These are phyloP conservation scores for Mortierella sp. DNA, from an alignment of 371 early-diverging fungal species.

Conservation along the genomic window DNA sequence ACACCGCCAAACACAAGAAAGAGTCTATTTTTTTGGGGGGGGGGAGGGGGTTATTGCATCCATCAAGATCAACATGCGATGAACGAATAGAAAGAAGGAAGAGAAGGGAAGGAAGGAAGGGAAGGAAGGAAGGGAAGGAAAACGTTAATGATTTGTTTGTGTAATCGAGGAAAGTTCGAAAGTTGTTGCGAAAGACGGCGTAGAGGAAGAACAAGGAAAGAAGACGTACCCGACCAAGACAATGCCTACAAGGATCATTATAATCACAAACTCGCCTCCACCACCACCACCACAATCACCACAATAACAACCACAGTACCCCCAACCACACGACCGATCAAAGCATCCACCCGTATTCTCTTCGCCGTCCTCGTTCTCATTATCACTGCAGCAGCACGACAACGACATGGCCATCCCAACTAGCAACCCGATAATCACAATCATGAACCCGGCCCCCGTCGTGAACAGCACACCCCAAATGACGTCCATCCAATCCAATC, in stretches of 20 bases:
- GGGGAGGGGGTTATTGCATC: too few species aligned
- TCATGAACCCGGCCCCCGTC: constrained; percentile 15
- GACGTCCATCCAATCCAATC: constrained; percentile 24
- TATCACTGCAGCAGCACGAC: not conserved
- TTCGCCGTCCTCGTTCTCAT: not conserved
- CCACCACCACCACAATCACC: not conserved
- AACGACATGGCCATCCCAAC: not conserved
- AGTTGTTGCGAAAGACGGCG: not conserved
- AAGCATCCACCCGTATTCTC: constrained; percentile 4
- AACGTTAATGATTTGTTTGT: too few species aligned
- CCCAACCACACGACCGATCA: not conserved
- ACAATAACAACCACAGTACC: constrained; percentile 11
- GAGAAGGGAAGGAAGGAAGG: not conserved
- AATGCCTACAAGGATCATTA: not conserved
- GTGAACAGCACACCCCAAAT: constrained; percentile 14
- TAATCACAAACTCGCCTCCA: not conserved
- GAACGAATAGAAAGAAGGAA: not conserved
- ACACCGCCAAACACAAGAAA: constrained; percentile 27
- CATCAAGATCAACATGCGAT: not conserved
- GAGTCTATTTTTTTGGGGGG: constrained; percentile 6
- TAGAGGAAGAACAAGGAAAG: not conserved
- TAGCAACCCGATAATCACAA: constrained; percentile 7
- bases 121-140: not conserved
- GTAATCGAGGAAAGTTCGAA: too few species aligned
- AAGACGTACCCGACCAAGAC: constrained; percentile 6